Percentiles rank a stretch among this genome's conserved stretches.
Evolutionary conservation across 768 basidiomycete genomes (phyloP).

Genomic region (Lentinula lateritia): DNA sequence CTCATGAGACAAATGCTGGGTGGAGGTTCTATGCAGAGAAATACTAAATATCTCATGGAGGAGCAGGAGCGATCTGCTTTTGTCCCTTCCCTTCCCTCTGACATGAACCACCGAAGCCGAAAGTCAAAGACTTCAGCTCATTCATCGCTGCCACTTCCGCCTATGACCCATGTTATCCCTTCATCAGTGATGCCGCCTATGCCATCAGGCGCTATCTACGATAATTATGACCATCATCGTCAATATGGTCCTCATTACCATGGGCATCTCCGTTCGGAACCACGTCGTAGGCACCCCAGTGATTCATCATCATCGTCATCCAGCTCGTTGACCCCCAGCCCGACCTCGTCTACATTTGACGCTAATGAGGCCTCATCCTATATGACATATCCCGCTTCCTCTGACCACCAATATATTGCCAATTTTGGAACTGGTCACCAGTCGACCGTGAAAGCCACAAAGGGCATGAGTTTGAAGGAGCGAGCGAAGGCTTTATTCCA

Average conservation of each 20-base stretch:
- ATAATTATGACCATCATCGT: not conserved
- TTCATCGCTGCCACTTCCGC: not conserved
- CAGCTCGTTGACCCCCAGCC: not conserved
- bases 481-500: constrained; percentile 3
- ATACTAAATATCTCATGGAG: not conserved
- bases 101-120: not conserved
- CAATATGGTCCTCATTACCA: not conserved
- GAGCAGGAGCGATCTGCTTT: constrained; percentile 1
- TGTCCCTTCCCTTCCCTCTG: not conserved
- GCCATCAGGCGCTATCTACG: not conserved
- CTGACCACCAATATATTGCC: not conserved
- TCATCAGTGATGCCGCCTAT: not conserved
- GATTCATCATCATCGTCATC: not conserved
- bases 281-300: not conserved
- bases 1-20: constrained; percentile 1
- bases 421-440: not conserved
- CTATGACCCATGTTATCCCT: not conserved
- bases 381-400: not conserved
- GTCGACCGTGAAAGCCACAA: not conserved
- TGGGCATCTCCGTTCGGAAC: not conserved
- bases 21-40: not conserved
- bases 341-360: constrained; percentile 2
- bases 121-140: not conserved
- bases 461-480: not conserved
- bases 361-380: not conserved